Base-by-base conservation (phyloP, 768 basidiomycete species). In the Trametes elegans region DNA sequence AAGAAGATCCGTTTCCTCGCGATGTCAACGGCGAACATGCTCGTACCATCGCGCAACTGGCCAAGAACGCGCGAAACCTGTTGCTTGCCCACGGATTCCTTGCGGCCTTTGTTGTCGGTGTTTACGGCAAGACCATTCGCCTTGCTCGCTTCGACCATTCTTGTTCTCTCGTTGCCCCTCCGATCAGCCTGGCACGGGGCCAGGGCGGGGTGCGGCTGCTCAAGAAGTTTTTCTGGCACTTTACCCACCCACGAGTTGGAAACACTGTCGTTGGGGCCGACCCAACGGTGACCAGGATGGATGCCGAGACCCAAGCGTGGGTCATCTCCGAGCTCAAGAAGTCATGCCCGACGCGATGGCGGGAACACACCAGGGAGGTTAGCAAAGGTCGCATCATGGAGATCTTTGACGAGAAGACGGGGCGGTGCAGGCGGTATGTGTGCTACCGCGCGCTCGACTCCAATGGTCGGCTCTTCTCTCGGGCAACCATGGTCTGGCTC, bases 81-180 rank as follows among this genome's bases (percentile, higher is more conserved):
- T n/a, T 60, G 36, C 38, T 52, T 19, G 49, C 49, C 7, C 53
- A 56, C 27, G 47, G 50, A 7, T 38, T 48, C n/a, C 51, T 60
- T 14, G 24, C 7, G 19, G 27, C 46, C 11, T 60, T 53, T 36
- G 47, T 50, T 7, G n/a, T 60, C 18, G 59, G 59, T 3, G 36
- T 60, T 18, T 60, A 60, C 32, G 59, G 55, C 24, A n/a, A 27
- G 18, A 43, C 13, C 8, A 24, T 43, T 10, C 59, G 59, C 3
- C 40, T 60, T n/a, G 47, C 38, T 3, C 59, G 55, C 28, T 56
- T 57, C 21, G 59, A 60, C 36, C 55, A 48, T 19, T n/a, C 59
- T 2, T 52, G 24, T 18, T 50, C 28, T 3, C 21, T 60, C 8
- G 54, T 49, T 2, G 55, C 58, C 3, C n/a, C 26, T 52, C 44